Percentiles rank a stretch among this genome's conserved stretches.
Conservation (phyloP, 805 yeast genomes). For the Vanderwaltozyma tropicalis region DNA sequence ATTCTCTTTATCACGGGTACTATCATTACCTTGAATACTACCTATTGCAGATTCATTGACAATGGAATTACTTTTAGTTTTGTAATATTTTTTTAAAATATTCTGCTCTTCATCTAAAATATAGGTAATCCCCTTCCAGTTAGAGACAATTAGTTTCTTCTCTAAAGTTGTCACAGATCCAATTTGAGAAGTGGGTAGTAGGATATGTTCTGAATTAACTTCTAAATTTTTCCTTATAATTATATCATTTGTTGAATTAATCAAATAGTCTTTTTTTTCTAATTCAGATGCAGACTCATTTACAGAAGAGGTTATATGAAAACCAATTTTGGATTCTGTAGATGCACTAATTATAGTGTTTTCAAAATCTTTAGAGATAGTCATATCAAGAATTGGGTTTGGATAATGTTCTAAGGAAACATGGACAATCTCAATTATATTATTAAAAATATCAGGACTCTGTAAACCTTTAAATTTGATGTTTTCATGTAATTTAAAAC, state of each 20-base stretch:
- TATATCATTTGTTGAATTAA: neutral
- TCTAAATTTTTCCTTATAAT: neutral
- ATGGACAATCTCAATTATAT: slow-evolving; percentile 12
- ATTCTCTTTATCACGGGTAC: neutral
- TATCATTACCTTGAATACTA: slow-evolving; percentile 7
- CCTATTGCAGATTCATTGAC: slow-evolving; percentile 21
- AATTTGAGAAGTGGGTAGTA: slow-evolving; percentile 7
- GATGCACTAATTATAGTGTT: slow-evolving; percentile 16
- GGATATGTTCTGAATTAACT: neutral
- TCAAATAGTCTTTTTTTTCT: neutral
- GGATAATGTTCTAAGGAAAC: slow-evolving; percentile 21
- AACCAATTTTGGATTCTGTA: slow-evolving; percentile 10
- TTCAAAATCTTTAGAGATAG: slow-evolving; percentile 1
- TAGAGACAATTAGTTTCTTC: slow-evolving; percentile 6
- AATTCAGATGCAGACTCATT: neutral
- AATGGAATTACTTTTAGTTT: slow-evolving; percentile 15
- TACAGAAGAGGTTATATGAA: slow-evolving; percentile 3
- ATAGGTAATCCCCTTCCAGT: slow-evolving; percentile 19
- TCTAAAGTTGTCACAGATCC: slow-evolving; percentile 9
- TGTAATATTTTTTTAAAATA: slow-evolving; percentile 3
- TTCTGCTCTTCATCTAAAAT: slow-evolving; percentile 4
- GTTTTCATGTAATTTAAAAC: slow-evolving; percentile 9
- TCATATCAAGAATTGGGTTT: slow-evolving; percentile 20
- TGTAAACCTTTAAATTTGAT: neutral
- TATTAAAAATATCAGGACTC: neutral